Evolutionary conservation across 2,329 filamentous ascomycete species (phyloP).

Genomic region (Phaeomoniella chlamydospora): DNA sequence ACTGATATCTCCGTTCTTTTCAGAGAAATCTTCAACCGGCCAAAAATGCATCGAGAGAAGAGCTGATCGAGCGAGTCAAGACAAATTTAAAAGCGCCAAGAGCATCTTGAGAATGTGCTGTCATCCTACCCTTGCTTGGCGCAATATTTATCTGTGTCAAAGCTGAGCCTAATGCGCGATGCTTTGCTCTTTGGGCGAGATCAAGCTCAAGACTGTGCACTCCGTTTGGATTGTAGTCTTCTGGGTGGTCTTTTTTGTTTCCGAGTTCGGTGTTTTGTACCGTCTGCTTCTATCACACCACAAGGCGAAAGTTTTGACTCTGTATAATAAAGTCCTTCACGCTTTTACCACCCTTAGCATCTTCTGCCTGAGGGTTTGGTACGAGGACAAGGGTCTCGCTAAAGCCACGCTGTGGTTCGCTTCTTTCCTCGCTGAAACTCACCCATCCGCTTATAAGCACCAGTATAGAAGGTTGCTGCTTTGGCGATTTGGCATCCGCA

Average conservation of each 20-base stretch:
- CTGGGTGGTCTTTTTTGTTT: too few relatives aligned
- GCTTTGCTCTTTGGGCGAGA: too few relatives aligned
- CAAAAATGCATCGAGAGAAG: constrained; percentile 42
- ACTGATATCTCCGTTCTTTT: too few relatives aligned
- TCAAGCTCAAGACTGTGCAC: too few relatives aligned
- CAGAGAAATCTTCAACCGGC: constrained; percentile 52
- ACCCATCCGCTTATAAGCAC: constrained; percentile 63
- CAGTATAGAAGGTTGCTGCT: constrained; percentile 53
- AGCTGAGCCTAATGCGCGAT: too few relatives aligned
- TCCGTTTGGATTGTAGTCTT: too few relatives aligned
- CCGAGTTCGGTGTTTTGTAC: too few relatives aligned
- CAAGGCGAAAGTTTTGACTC: constrained; percentile 56
- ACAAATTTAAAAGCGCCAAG: constrained; percentile 42
- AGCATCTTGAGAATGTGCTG: too few relatives aligned
- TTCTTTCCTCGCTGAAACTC: constrained; percentile 46
- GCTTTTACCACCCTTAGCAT: constrained; percentile 37
- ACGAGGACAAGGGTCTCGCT: constrained; percentile 71
- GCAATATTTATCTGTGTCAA: too few relatives aligned
- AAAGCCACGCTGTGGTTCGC: constrained; percentile 54
- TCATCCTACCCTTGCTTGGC: too few relatives aligned
- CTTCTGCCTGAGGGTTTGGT: constrained; percentile 49
- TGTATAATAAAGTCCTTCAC: constrained; percentile 50
- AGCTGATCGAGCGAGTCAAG: constrained; percentile 54
- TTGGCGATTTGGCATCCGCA: constrained; percentile 18
- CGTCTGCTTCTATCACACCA: constrained; percentile 28